Evolutionary conservation across 1,139 yeast genomes (phyloP).

Genomic region (Diutina neorugosa): DNA sequence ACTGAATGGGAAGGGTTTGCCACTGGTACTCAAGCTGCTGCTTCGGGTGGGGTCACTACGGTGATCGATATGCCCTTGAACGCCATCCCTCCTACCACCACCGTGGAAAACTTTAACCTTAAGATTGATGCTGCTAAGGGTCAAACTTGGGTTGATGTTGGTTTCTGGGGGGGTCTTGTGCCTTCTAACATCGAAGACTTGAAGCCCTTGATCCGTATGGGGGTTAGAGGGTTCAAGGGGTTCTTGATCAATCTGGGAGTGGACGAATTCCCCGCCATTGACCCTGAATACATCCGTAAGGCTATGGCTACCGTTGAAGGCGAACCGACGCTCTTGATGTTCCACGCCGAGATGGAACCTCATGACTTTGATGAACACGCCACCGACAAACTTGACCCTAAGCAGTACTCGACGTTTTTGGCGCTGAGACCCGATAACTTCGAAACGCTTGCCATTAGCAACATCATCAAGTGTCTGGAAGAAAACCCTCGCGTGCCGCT

Average conservation of each 20-base stretch:
- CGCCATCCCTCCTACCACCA: conserved; percentile 92
- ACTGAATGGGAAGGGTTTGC: conserved; percentile 12
- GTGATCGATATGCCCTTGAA: conserved; percentile 94
- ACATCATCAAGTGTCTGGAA: conserved; percentile 52
- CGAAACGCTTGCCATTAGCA: conserved; percentile 73
- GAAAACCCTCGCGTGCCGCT: conserved; percentile 53
- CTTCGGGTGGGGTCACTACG: conserved; percentile 81
- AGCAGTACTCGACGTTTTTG: conserved; percentile 58
- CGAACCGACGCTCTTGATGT: conserved; percentile 64
- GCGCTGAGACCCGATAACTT: conserved; percentile 82
- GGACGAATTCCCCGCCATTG: conserved; percentile 83
- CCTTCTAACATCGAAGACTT: conserved; percentile 65
- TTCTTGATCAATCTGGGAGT: conserved; percentile 88
- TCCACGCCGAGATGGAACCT: conserved; percentile 84
- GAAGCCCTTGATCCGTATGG: conserved; percentile 64
- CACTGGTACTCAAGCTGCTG: conserved; percentile 11
- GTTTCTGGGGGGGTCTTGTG: conserved; percentile 91
- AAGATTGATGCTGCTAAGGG: conserved; percentile 70
- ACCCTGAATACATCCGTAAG: conserved; percentile 42
- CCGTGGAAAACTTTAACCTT: conserved; percentile 56
- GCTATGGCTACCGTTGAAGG: conserved; percentile 57
- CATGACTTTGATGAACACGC: conserved; percentile 21
- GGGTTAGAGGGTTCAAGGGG: conserved; percentile 88
- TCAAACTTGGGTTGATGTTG: conserved; percentile 88
- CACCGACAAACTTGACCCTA: conserved; percentile 45